Base-by-base conservation (phyloP, 345 rosid species). In the Noccaea bulbosa region DNA sequence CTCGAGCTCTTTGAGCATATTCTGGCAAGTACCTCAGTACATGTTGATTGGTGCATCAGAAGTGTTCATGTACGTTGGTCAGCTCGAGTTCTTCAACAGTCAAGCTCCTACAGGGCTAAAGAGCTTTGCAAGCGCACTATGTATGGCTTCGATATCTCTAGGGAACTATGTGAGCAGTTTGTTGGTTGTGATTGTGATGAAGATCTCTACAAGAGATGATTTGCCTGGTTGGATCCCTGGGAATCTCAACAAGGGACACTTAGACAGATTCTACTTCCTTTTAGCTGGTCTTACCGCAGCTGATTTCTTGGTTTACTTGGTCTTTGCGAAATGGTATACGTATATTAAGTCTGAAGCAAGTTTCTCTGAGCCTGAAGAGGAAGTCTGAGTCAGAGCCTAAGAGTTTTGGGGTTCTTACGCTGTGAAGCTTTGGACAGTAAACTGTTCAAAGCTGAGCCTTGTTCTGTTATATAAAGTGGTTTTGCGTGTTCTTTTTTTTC, bases 31-130 rank as follows among this genome's bases (percentile, higher is more conserved):
- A 12, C 99, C 99, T 30, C 99, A 94, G 60, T 94, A 94, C 64
- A 88, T 76, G 55, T 79, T 94, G 14, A 86, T 91, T 9, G 98
- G 97, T 76, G 98, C 96, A n/a, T 94, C 98, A 0, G 99, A 94
- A 80, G 98, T 94, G 20, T 94, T 94, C 79, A 91, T 94, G 99
- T 94, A 91, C 27, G 96, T 91, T 8, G 98, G 98, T 17, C 99
- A 94, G 60, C 77, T 94, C 2, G 99, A 94, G 79, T 94, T 94
- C 81, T 94, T 94, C 68, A 91, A 94, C 65, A 86, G 85, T 3
- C 99, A 94, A 72, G 86, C 99, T 10, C 99, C 99, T 1, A 90
- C 84, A 0, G 91, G 99, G 33, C 58, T 94, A 7, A 94, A 89
- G 80, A 94, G 99, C 84, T 94, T 94, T n/a, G 98, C 98, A 11